Conservation (phyloP, 2,329 filamentous ascomycete genomes). For the Aspergillus eucalypticola region DNA sequence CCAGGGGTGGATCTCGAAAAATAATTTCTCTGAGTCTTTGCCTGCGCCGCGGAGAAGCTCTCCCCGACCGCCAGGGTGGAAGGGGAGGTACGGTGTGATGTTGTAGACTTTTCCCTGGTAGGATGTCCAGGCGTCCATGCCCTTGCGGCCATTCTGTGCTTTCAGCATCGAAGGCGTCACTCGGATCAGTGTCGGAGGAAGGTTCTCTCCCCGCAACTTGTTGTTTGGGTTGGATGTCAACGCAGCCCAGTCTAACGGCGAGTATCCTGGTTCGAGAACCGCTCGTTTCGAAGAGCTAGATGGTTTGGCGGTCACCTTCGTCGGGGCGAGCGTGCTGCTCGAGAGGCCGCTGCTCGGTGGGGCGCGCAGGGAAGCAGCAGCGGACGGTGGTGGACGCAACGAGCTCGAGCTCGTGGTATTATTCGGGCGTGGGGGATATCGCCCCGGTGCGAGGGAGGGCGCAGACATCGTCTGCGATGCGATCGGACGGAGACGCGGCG, state of each 20-base stretch:
- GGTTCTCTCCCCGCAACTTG: conserved; percentile 63
- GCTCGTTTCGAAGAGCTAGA: conserved; percentile 45
- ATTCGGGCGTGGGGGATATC: conserved; percentile 33
- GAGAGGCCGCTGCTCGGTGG: conserved; percentile 44
- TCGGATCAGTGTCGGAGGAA: conserved; percentile 60
- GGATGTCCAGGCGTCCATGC: conserved; percentile 85
- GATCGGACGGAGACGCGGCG: conserved; percentile 29
- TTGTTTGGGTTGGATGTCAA: conserved; percentile 63
- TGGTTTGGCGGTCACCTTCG: conserved; percentile 43
- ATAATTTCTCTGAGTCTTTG: conserved; percentile 64
- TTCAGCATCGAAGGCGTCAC: conserved; percentile 82
- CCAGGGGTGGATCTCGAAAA: conserved; percentile 67
- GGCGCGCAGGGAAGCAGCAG: conserved; percentile 45
- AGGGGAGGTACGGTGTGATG: conserved; percentile 82
- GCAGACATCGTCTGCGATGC: conserved; percentile 23
- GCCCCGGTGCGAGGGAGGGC: conserved; percentile 15
- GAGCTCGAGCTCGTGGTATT: conserved; percentile 26
- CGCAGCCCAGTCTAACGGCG: conserved; percentile 92
- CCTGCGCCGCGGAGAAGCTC: conserved; percentile 66
- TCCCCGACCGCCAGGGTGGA: conserved; percentile 76
- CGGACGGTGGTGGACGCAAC: conserved; percentile 46
- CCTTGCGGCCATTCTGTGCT: conserved; percentile 76
- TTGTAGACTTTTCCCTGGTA: conserved; percentile 93
- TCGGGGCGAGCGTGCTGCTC: conserved; percentile 44
- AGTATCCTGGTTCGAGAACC: conserved; percentile 83